These are phyloP conservation scores for Cryptosporidium baileyi DNA, from an alignment of 169 alveolate genomes.

Conservation along the genomic window DNA sequence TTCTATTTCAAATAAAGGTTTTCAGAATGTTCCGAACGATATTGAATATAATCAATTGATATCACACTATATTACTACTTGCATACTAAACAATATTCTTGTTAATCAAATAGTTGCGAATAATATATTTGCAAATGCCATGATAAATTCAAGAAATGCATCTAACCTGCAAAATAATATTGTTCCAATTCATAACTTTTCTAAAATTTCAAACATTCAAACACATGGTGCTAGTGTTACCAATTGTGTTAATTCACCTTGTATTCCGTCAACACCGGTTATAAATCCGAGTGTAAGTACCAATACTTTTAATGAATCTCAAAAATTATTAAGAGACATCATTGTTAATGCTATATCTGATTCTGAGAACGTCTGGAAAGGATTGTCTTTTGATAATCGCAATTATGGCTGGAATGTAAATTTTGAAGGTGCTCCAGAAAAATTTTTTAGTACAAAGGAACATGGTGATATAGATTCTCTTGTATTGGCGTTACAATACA, in stretches of 20 bases:
- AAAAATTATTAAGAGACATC: background rate
- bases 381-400: slow-evolving; percentile 56
- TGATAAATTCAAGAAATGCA: slow-evolving; percentile 5
- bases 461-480: slow-evolving; percentile 32
- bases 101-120: slow-evolving; percentile 18
- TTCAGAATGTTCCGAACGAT: background rate
- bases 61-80: slow-evolving; percentile 30
- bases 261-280: background rate
- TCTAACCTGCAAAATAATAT: background rate
- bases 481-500: background rate
- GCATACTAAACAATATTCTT: background rate
- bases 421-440: background rate
- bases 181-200: background rate
- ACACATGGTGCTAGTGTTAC: too few species aligned
- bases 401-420: slow-evolving; percentile 35
- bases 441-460: background rate
- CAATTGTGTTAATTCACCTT: background rate
- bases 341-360: slow-evolving; percentile 4
- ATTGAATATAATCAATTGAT: background rate
- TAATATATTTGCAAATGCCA: background rate
- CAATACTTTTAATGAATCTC: background rate
- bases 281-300: background rate
- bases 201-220: background rate
- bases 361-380: slow-evolving; percentile 34
- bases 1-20: too few species aligned